phyloP scores from a whole-genome alignment of 192 early-diverging fungal genomes.

The Dissophora globulifera region DNA sequence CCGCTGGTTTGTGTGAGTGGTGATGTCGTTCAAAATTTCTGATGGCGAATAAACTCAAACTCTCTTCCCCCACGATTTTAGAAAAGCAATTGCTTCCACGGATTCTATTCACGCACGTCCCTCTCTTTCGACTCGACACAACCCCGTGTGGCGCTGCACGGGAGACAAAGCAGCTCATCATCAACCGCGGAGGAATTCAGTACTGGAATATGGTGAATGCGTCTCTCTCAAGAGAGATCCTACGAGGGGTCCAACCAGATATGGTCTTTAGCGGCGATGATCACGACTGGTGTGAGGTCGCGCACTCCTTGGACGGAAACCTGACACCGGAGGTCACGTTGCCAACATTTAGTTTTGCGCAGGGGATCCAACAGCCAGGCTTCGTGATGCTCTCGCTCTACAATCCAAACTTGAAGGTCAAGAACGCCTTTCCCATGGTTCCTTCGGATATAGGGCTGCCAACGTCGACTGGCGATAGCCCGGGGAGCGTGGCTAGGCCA shows the following conservation, averaged over 20 bases:
- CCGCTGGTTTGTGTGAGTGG: no score
- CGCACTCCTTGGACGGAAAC: slow-evolving; percentile 43
- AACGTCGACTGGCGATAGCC: not conserved
- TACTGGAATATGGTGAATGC: slow-evolving; percentile 85
- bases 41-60: not conserved
- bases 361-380: slow-evolving; percentile 69
- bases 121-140: slow-evolving; percentile 74
- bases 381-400: slow-evolving; percentile 50
- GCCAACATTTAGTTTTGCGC: slow-evolving; percentile 74
- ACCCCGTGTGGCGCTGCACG: slow-evolving; percentile 78
- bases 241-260: slow-evolving; percentile 67
- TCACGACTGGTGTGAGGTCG: slow-evolving; percentile 87
- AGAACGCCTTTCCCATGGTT: not conserved
- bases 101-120: slow-evolving; percentile 89
- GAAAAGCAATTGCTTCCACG: slow-evolving; percentile 49
- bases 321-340: slow-evolving; percentile 58
- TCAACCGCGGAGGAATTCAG: slow-evolving; percentile 80
- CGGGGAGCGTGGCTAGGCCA: slow-evolving; percentile 6
- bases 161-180: slow-evolving; percentile 56
- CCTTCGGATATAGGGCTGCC: not conserved
- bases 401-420: slow-evolving; percentile 7
- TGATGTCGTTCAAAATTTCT: not conserved
- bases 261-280: slow-evolving; percentile 93
- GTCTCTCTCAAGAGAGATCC: slow-evolving; percentile 64
- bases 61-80: no score